Conservation (phyloP, 2,329 filamentous ascomycete species). For the Venturia pyrina region DNA sequence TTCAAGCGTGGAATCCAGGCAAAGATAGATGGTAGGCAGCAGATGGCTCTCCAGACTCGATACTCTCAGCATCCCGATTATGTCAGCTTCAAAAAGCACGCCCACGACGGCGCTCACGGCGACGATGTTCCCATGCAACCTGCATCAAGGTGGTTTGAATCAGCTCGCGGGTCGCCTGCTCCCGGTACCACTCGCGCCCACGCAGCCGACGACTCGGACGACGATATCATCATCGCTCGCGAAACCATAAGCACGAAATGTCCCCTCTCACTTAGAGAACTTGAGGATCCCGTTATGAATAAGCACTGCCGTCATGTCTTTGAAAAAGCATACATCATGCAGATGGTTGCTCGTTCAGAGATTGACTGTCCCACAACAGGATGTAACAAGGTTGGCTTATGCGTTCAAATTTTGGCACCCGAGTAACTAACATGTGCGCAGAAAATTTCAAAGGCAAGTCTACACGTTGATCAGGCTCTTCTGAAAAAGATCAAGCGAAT, state of each 20-base stretch:
- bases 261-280: slow-evolving; percentile 53
- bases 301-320: slow-evolving; percentile 64
- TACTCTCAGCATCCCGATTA: slow-evolving; percentile 54
- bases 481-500: slow-evolving; percentile 29
- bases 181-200: slow-evolving; percentile 29
- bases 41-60: slow-evolving; percentile 27
- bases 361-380: slow-evolving; percentile 56
- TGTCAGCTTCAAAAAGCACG: slow-evolving; percentile 47
- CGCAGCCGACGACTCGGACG: slow-evolving; percentile 46
- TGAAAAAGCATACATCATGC: slow-evolving; percentile 53
- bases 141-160: slow-evolving; percentile 52
- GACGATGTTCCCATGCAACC: slow-evolving; percentile 44
- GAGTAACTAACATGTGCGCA: slow-evolving; percentile 12
- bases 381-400: slow-evolving; percentile 40
- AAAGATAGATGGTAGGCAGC: slow-evolving; percentile 35
- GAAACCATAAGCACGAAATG: slow-evolving; percentile 58
- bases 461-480: slow-evolving; percentile 23
- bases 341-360: slow-evolving; percentile 34
- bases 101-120: slow-evolving; percentile 51
- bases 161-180: slow-evolving; percentile 34
- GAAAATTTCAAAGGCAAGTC: slow-evolving; percentile 23
- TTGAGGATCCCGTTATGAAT: slow-evolving; percentile 72
- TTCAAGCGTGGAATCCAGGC: slow-evolving; percentile 29
- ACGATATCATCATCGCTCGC: slow-evolving; percentile 58
- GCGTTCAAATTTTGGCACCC: neutral